A percentile compares a stretch with the other conserved stretches of the same genome.
These are phyloP conservation scores for Solanum paucissectum DNA, from an alignment of 257 asterid genomes.

Conservation along the genomic window DNA sequence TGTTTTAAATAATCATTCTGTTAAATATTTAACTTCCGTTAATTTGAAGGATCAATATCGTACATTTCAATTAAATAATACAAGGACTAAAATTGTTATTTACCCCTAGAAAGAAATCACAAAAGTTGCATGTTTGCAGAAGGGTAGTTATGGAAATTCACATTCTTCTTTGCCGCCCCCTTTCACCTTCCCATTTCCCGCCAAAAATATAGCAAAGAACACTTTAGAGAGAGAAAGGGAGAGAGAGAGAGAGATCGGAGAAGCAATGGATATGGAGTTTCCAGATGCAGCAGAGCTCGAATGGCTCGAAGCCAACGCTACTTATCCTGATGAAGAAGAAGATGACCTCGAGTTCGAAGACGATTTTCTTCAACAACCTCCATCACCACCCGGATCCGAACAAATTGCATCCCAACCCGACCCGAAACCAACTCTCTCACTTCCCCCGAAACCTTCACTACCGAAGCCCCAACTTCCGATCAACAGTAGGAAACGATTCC, in stretches of 20 bases:
- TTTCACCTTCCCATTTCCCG: conserved; percentile 1
- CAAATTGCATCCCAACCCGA: not conserved
- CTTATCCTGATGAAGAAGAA: conserved; percentile 28
- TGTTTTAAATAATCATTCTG: too few relatives aligned
- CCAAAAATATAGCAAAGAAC: not conserved
- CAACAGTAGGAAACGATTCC: conserved; percentile 44
- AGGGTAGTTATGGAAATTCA: not conserved
- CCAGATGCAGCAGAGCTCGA: conserved; percentile 77
- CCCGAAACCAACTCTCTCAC: conserved; percentile 33
- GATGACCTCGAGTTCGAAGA: conserved; percentile 31
- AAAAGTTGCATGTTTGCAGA: not conserved
- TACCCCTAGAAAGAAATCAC: not conserved
- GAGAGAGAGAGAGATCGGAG: not conserved
- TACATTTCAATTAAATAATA: not conserved
- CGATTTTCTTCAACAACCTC: conserved; percentile 35
- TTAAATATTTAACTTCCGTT: too few relatives aligned
- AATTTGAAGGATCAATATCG: not conserved
- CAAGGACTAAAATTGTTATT: not conserved
- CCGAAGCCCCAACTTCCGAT: conserved; percentile 9
- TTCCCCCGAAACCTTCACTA: conserved; percentile 41
- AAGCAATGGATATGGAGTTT: conserved; percentile 41
- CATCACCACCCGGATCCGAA: conserved; percentile 27
- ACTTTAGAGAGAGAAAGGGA: not conserved
- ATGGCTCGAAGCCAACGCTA: conserved; percentile 64
- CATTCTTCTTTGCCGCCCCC: not conserved